phyloP scores from a whole-genome alignment of 352 stramenopile genomes.

The Pythium guiyangense region DNA sequence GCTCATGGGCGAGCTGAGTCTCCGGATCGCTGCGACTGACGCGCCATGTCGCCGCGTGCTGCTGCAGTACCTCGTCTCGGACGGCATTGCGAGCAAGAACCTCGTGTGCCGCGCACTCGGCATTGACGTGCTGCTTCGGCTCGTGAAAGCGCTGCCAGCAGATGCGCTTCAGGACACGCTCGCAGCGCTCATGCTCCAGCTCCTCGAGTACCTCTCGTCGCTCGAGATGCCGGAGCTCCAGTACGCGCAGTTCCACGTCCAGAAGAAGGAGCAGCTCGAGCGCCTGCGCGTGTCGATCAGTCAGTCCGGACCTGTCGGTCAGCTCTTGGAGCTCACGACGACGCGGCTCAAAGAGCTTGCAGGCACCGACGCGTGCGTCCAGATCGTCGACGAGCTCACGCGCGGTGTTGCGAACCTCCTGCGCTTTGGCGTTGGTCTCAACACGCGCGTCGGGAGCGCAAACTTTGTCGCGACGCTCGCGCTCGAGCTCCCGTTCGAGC shows the following conservation, averaged over 20 bases:
- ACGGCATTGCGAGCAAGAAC: conserved; percentile 74
- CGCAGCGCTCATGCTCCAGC: conserved; percentile 49
- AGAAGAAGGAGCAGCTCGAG: conserved; percentile 82
- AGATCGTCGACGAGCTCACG: conserved; percentile 47
- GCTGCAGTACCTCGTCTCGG: conserved; percentile 55
- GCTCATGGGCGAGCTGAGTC: conserved; percentile 63
- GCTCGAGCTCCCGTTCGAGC: conserved; percentile 60
- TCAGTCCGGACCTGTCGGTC: conserved; percentile 65
- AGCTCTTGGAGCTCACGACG: conserved; percentile 59
- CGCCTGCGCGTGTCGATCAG: conserved; percentile 74
- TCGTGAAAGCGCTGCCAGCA: conserved; percentile 61
- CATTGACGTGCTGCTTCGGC: conserved; percentile 66
- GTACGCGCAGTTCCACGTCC: conserved; percentile 83
- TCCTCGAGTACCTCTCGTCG: conserved; percentile 79
- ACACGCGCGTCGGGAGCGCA: conserved; percentile 71
- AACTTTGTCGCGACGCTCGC: conserved; percentile 76
- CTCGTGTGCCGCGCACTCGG: conserved; percentile 55
- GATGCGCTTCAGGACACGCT: conserved; percentile 50
- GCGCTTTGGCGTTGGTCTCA: conserved; percentile 75
- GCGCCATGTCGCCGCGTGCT: conserved; percentile 40
- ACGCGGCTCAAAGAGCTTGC: conserved; percentile 53
- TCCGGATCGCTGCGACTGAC: conserved; percentile 55
- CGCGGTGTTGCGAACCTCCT: conserved; percentile 49
- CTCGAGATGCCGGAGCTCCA: conserved; percentile 80
- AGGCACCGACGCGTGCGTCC: conserved; percentile 26